These are phyloP conservation scores for Takakia lepidozioides DNA, from an alignment of 225 moss, liverwort and hornwort species.

Conservation along the genomic window DNA sequence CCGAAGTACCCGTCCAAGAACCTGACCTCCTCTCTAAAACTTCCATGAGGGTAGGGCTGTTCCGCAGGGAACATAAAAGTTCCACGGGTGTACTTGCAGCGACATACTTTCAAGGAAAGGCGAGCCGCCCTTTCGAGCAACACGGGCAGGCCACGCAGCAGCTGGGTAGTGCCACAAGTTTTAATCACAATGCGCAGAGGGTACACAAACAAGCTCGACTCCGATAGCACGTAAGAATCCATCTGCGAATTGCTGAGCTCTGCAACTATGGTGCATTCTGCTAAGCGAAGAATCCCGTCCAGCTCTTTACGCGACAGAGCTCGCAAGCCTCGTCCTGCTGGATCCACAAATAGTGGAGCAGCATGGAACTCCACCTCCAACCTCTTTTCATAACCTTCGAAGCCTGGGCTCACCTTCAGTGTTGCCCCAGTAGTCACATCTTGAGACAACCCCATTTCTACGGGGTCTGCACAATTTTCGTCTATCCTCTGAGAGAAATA, in stretches of 20 bases:
- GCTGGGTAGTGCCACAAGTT: conserved; percentile 76
- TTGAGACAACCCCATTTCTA: conserved; percentile 36
- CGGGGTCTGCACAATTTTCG: neutral
- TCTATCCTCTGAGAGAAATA: conserved; percentile 10
- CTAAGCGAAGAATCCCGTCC: conserved; percentile 54
- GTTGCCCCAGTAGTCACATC: conserved; percentile 14
- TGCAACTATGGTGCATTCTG: conserved; percentile 72
- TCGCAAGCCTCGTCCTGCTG: conserved; percentile 57
- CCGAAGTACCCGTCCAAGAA: conserved; percentile 69
- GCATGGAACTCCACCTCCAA: conserved; percentile 68
- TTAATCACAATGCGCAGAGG: conserved; percentile 56
- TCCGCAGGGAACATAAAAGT: conserved; percentile 73
- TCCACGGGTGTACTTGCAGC: conserved; percentile 67
- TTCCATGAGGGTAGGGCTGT: conserved; percentile 71
- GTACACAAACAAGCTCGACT: conserved; percentile 78
- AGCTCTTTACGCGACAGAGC: conserved; percentile 47
- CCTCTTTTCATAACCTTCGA: conserved; percentile 91
- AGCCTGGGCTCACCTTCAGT: conserved; percentile 44
- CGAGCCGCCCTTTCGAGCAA: conserved; percentile 30
- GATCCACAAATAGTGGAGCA: conserved; percentile 59
- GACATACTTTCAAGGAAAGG: conserved; percentile 35
- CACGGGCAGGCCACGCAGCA: conserved; percentile 45
- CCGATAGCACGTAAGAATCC: conserved; percentile 84
- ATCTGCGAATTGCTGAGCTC: conserved; percentile 51
- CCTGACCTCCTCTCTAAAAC: conserved; percentile 63